A percentile compares a stretch with the other conserved stretches of the same genome.
phyloP scores from a whole-genome alignment of 202 grass and related monocot species.

The Schoenoplectus triqueter region DNA sequence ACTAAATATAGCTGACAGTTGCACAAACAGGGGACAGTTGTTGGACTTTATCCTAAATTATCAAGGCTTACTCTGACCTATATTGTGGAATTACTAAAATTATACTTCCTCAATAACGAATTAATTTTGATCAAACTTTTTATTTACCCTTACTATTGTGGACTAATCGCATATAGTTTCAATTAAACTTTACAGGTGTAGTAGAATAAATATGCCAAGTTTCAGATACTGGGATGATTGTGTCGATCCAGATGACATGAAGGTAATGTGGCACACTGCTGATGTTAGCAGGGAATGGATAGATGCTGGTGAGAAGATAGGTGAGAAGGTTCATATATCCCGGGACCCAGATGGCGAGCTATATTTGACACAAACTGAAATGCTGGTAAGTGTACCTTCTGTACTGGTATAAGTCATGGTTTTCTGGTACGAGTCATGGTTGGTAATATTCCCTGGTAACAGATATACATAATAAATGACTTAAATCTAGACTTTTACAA shows the following conservation, averaged over 20 bases:
- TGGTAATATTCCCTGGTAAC: background rate
- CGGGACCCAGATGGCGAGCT: constrained; percentile 84
- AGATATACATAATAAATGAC: background rate
- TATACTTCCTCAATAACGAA: background rate
- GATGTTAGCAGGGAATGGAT: constrained; percentile 85
- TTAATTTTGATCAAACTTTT: background rate
- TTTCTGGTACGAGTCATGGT: background rate
- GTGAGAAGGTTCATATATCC: constrained; percentile 85
- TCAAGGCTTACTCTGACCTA: constrained; percentile 1
- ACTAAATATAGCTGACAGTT: constrained; percentile 1
- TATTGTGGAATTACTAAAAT: background rate
- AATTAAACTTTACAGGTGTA: constrained; percentile 11
- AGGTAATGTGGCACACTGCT: constrained; percentile 75
- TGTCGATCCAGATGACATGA: constrained; percentile 77
- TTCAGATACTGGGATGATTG: constrained; percentile 97
- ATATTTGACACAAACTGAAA: constrained; percentile 91
- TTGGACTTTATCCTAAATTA: background rate
- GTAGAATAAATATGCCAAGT: constrained; percentile 62
- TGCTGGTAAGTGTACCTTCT: constrained; percentile 53
- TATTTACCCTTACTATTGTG: background rate
- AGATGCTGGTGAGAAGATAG: constrained; percentile 72
- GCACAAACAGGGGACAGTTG: background rate
- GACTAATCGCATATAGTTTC: background rate
- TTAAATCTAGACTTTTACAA: background rate
- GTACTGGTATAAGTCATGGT: background rate